Evolutionary conservation across 2,329 filamentous ascomycete species (phyloP).

Genomic region (Botrytis fabae): DNA sequence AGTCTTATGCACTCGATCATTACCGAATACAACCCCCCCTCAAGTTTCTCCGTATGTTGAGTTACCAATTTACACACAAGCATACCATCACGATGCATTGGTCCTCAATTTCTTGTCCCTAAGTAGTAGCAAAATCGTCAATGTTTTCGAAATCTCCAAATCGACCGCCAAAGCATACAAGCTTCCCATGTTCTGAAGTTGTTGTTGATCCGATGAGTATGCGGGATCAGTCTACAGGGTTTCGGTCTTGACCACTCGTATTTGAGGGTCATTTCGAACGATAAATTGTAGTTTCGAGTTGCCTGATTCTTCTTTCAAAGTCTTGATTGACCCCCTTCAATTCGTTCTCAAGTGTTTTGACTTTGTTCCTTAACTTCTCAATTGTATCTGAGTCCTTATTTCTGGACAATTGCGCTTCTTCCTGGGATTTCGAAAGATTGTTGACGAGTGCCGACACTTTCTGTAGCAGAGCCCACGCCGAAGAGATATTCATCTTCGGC

Average conservation of each 20-base stretch:
- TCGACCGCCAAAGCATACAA: background rate
- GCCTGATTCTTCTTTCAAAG: background rate
- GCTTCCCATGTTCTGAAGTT: background rate
- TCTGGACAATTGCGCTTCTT: background rate
- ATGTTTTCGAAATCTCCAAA: background rate
- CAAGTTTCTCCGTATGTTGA: background rate
- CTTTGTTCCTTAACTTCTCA: background rate
- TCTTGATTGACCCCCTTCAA: background rate
- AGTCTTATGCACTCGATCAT: background rate
- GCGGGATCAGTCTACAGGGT: background rate
- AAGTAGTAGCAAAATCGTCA: background rate
- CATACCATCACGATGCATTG: background rate
- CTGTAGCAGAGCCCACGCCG: background rate
- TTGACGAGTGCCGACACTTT: background rate
- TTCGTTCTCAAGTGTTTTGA: background rate
- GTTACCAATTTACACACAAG: background rate
- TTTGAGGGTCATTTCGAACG: background rate
- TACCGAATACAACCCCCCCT: background rate
- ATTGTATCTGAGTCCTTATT: background rate
- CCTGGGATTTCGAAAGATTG: background rate
- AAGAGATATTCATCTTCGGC: background rate
- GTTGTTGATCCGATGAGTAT: background rate
- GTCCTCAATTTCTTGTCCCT: background rate
- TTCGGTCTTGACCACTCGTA: background rate
- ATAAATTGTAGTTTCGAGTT: background rate